Percentiles rank a stretch among this genome's conserved stretches.
These are phyloP conservation scores for Ruellia speciosa DNA, from an alignment of 305 asterid species.

Conservation along the genomic window DNA sequence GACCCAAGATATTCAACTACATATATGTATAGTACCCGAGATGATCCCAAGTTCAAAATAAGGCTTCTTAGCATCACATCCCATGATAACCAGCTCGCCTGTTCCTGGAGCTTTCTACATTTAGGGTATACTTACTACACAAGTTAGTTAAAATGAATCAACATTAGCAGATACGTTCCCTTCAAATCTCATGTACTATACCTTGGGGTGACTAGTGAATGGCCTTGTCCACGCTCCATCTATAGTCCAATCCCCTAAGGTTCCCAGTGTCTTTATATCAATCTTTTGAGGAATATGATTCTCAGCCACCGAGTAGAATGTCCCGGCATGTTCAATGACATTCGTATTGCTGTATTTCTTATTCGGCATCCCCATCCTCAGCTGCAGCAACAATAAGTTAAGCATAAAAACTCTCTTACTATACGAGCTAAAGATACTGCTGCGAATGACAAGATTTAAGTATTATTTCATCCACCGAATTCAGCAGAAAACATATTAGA, in stretches of 20 bases:
- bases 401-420: too few species aligned
- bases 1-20: neutral
- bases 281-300: slow-evolving; percentile 37
- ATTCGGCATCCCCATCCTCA: slow-evolving; percentile 35
- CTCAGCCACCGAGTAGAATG: slow-evolving; percentile 36
- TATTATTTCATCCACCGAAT: slow-evolving; percentile 13
- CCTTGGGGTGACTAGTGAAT: slow-evolving; percentile 52
- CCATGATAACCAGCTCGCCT: slow-evolving; percentile 36
- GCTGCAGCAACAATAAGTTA: slow-evolving; percentile 27
- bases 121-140: neutral
- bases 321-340: slow-evolving; percentile 36
- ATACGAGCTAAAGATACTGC: too few species aligned
- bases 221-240: slow-evolving; percentile 34
- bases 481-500: slow-evolving; percentile 20
- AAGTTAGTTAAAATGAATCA: too few species aligned
- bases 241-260: slow-evolving; percentile 33
- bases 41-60: slow-evolving; percentile 35
- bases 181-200: too few species aligned
- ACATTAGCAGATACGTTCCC: too few species aligned
- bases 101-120: slow-evolving; percentile 37
- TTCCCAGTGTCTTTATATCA: slow-evolving; percentile 29
- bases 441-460: neutral
- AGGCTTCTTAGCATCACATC: slow-evolving; percentile 31
- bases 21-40: slow-evolving; percentile 26
- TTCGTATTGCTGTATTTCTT: slow-evolving; percentile 37